Conservation (phyloP, 805 yeast species). For the Barnettozyma californica region DNA sequence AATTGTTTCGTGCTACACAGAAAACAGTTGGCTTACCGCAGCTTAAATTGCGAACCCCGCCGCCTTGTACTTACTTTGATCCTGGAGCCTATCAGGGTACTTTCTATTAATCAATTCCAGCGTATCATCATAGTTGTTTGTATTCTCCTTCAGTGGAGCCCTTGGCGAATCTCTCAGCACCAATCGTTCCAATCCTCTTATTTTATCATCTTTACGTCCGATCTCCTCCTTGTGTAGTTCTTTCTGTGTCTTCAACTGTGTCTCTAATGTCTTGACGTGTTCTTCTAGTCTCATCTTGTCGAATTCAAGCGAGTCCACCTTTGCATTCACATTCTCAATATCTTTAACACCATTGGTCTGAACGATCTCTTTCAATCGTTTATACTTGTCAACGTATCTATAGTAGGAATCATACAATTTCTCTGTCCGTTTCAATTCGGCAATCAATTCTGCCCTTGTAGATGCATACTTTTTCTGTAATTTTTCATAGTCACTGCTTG, state of each 20-base stretch:
- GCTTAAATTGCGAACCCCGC: not conserved
- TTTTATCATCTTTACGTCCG: constrained; percentile 25
- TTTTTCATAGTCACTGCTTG: constrained; percentile 7
- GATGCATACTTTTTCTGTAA: constrained; percentile 21
- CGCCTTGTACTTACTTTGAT: not conserved
- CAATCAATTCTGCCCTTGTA: constrained; percentile 27
- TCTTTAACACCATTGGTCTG: not conserved
- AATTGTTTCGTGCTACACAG: not conserved
- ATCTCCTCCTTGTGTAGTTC: constrained; percentile 14
- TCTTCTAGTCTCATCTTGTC: constrained; percentile 27
- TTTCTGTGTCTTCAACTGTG: not conserved
- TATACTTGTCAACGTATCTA: constrained; percentile 28
- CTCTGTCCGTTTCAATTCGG: constrained; percentile 30
- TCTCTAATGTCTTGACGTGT: constrained; percentile 18
- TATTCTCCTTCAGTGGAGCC: constrained; percentile 4
- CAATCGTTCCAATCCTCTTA: constrained; percentile 26
- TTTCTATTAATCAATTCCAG: constrained; percentile 5
- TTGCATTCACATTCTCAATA: constrained; percentile 14
- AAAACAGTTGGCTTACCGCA: not conserved
- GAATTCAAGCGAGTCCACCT: constrained; percentile 22
- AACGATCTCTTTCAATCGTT: constrained; percentile 14
- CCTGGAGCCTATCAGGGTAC: constrained; percentile 1
- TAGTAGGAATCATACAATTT: constrained; percentile 31
- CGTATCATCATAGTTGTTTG: constrained; percentile 4
- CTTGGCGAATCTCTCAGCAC: not conserved